Evolutionary conservation across 176 grass and related monocot genomes (phyloP), one percentile per base, ranked within the genome.

Genomic region (Rhynchospora breviuscula): DNA sequence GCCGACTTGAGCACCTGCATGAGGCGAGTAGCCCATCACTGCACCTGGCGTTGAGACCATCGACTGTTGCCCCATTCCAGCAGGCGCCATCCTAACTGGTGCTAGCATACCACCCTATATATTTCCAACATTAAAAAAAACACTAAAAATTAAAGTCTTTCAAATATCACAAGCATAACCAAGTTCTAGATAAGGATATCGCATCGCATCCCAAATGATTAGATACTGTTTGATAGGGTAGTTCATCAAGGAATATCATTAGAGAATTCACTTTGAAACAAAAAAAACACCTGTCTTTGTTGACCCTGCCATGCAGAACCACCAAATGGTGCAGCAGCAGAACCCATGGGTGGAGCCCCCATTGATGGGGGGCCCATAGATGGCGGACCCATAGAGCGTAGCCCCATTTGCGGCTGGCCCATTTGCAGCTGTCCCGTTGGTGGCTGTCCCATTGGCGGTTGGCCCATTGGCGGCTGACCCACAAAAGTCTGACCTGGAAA

Each of bases 1-100:
- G 33, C 89, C 84, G 8, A 93, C 84, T 81, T 91, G 87, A 59
- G 87, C 78, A 79, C 89, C 89, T 68, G 89, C 89, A 87, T 91
- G 94, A 53, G 94, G 86, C 8, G 91, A 87, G 85, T 91, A 89
- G 13, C 87, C 84, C 62, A 97, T 88, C 9, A 85, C 83, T 0
- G 89, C 85, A 26, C 78, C 86, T 8, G 87, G 84, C 11, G 89
- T 71, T 10, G 86, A 84, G 65, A 83, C 62, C 86, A 94, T 54
- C 11, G 65, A 31, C 63, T 89, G 87, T 18, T 79, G 74, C 26
- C 78, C 72, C 18, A 63, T 81, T 43, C 14, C 52, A 85, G 87
- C 72, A 15, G 87, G 83, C 45, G 84, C 85, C 63, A 81, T 92
- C 70, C 87, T 54, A 83, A 90, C 79, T 52, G 79, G 86, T 22